Percentiles rank a stretch among this genome's conserved stretches.
Conservation (phyloP, 306 rosid genomes). For the Corylus avellana region DNA sequence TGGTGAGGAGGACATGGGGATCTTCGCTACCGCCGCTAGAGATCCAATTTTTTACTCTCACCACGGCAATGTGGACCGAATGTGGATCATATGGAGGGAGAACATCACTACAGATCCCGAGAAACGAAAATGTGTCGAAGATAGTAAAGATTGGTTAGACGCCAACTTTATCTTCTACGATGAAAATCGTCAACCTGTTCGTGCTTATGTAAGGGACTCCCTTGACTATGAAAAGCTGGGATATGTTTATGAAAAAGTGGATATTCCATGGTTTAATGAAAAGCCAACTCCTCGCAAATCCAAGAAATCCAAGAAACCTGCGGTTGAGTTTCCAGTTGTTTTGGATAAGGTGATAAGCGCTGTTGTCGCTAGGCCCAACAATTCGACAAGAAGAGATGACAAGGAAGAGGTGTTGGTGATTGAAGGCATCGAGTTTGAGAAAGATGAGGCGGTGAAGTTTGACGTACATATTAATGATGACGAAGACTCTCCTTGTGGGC, state of each 20-base stretch:
- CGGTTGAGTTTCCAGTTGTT: constrained; percentile 45
- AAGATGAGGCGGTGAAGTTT: constrained; percentile 47
- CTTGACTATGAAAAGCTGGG: constrained; percentile 57
- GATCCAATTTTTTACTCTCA: constrained; percentile 73
- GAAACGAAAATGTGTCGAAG: too few relatives aligned
- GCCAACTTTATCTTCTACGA: constrained; percentile 70
- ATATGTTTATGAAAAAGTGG: constrained; percentile 63
- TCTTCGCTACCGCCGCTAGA: constrained; percentile 63
- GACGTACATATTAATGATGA: constrained; percentile 79
- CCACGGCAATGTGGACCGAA: constrained; percentile 68
- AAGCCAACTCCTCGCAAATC: constrained; percentile 46
- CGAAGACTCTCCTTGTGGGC: constrained; percentile 44
- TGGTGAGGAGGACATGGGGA: constrained; percentile 64
- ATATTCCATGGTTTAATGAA: constrained; percentile 54
- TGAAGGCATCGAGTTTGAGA: constrained; percentile 55
- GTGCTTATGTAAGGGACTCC: constrained; percentile 63
- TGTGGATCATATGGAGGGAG: constrained; percentile 75
- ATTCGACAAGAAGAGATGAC: constrained; percentile 43
- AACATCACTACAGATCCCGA: constrained; percentile 36
- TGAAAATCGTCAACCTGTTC: constrained; percentile 58
- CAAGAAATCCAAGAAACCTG: not conserved
- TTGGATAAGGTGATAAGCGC: constrained; percentile 41
- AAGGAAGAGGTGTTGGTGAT: constrained; percentile 51
- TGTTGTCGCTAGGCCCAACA: constrained; percentile 40
- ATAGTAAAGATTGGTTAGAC: constrained; percentile 48